Base-by-base conservation (phyloP, 768 basidiomycete species). In the Pleurotus giganteus region DNA sequence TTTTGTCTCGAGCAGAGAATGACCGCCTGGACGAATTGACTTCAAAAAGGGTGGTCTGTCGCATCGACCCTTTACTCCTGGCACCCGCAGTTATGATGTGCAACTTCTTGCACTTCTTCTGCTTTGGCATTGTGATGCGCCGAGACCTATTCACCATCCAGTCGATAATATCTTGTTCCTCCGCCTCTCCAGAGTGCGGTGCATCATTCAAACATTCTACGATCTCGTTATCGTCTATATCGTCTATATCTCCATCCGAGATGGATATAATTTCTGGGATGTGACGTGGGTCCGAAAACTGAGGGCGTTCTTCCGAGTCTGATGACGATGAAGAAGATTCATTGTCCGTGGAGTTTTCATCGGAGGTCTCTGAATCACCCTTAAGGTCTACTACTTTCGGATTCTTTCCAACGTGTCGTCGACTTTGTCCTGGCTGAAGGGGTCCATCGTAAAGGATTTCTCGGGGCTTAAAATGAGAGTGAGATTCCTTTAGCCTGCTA, bases 291-390 rank as follows among this genome's bases (percentile, higher is more conserved):
- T 27, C 29, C 13, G 46, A 53, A 13, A 53, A 53, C 4, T 28
- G 29, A 13, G 50, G 57, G 29, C 59, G 53, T 15, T 31, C 55
- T n/a, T 60, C 58, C n/a, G 45, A 27, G 12, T 51, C 60, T 32
- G 32, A 39, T 8, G 17, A 13, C 43, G 27, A 37, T 45, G 53
- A 8, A 19, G 39, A 31, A 37, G 41, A 42, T 3, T 37, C 34
- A 23, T 39, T 53, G 24, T 1, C 53, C 23, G 68, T 69, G 4
- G 27, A 19, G 21, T 24, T 26, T 24, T 69, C 63, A 29, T 80
- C 78, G 21, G 79, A 79, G 66, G 84, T 86, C 63, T 88, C 86
- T 1, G 83, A 66, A 58, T 88, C 88, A 5, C 86, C 87, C 58
- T 70, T 79, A 50, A 88, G 74, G 4, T 79, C 76, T 32, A 61